Evolutionary conservation across 1,139 yeast genomes (phyloP), one percentile per base, ranked within the genome.

Genomic region (Geotrichum australiense): DNA sequence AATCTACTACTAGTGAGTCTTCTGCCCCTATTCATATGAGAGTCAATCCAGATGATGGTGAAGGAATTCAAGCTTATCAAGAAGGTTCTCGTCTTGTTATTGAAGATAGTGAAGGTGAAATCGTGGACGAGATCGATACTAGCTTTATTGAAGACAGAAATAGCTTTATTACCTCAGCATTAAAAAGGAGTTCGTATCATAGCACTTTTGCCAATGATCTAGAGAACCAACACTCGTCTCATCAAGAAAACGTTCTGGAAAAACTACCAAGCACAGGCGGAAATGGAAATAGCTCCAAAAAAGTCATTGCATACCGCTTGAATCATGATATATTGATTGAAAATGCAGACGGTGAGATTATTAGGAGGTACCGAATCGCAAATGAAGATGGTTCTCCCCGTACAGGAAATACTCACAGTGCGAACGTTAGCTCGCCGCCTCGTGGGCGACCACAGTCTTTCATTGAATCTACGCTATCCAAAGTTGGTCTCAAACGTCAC

Each of bases 281-380:
- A n/a, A 18, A 19, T 20, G 53, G 65, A 62, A 53, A 61, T 65
- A 52, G 66, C 5, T 25, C 29, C 10, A 24, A 31, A 15, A 31
- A 31, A 15, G 35, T 71, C 33, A 67, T 60, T 53, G 86, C 84
- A 1, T 80, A 71, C 53, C 75, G 74, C 54, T 64, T 76, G 37
- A 93, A 80, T 56, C 77, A 86, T 56, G 70, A 79, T 48, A 75
- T 91, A 44, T 71, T 87, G 47, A 80, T 91, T 49, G 98, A 91
- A 61, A 84, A 87, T 56, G 85, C 76, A 36, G 95, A 87, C 28
- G 98, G 98, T 51, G 97, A 91, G 53, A 77, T 91, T 45, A 69
- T 91, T 35, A 76, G 95, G 55, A 71, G 95, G 46, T 91, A 87
- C 63, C 74, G 68, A 53, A 79, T 86, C 42, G 22, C 40, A 10